These are phyloP conservation scores for Neocallimastix lanati DNA, from an alignment of 192 early-diverging fungal species.

Conservation along the genomic window DNA sequence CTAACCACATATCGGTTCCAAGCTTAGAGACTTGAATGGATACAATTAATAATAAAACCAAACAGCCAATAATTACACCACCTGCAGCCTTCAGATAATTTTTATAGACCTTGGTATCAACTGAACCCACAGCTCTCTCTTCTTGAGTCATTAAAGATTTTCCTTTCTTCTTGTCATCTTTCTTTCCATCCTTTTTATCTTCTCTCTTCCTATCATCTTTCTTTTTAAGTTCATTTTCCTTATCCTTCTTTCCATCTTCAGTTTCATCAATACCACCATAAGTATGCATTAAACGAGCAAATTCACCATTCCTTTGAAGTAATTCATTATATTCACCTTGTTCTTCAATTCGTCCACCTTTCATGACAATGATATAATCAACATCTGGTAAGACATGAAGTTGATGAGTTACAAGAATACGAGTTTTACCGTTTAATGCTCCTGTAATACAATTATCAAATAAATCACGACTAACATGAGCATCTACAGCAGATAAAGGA, in stretches of 20 bases:
- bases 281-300: constrained; percentile 1
- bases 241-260: neutral
- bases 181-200: neutral
- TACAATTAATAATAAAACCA: neutral
- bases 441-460: constrained; percentile 14
- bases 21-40: neutral
- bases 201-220: too few species aligned
- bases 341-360: constrained; percentile 14
- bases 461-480: constrained; percentile 4
- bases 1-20: neutral
- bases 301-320: neutral
- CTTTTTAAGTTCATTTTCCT: too few species aligned
- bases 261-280: neutral
- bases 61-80: neutral
- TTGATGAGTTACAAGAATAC: constrained; percentile 30
- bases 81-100: neutral
- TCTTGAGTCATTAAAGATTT: constrained; percentile 2
- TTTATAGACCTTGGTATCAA: neutral
- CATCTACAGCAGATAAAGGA: constrained; percentile 6
- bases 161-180: neutral
- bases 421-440: constrained; percentile 21
- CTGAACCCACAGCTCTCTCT: constrained; percentile 1
- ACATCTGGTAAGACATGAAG: constrained; percentile 21
- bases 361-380: constrained; percentile 23
- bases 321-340: neutral